Evolutionary conservation across 306 rosid genomes (phyloP), one percentile per base, ranked within the genome.

Genomic region (Sesbania bispinosa): DNA sequence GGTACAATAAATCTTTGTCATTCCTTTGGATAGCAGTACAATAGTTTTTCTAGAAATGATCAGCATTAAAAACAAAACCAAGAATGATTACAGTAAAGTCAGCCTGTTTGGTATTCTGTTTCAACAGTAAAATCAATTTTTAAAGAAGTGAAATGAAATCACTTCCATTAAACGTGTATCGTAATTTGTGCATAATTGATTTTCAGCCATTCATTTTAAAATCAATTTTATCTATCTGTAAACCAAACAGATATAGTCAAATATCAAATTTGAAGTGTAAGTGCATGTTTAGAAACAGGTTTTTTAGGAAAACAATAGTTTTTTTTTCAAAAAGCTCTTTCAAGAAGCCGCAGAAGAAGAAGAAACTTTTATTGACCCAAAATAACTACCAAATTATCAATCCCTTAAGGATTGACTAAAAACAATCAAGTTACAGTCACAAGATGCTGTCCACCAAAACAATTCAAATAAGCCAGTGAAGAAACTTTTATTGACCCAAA

Each of bases 351-450:
- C n/a, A n/a, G n/a, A n/a, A n/a, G 41, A 32, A 10, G 29, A 65
- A 50, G 19, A 26, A 6, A 5, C 32, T 18, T 74, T 38, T 23
- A 19, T 30, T 23, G 2, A 29, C 63, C 70, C 7, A 19, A 10
- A 48, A 48, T 66, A 50, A 50, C 67, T 5, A n/a, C n/a, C n/a
- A n/a, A n/a, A n/a, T n/a, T n/a, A 23, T 35, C 32, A 48, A 62
- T 3, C 27, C 58, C 46, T 53, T 14, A 24, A 45, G 45, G 47
- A 71, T 53, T 42, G 30, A 52, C 33, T 1, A 9, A 61, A 54
- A 63, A 42, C 27, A 57, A 42, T 67, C 41, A 52, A 27, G 70
- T 69, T 69, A 35, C 42, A n/a, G 36, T 30, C 59, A 39, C 43
- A 19, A 55, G 16, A 45, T 8, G 19, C 2, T 16, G 60, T 21